A percentile compares a stretch with the other conserved stretches of the same genome.
Conservation (phyloP, 176 grass and related monocot species). For the Musa acuminata region DNA sequence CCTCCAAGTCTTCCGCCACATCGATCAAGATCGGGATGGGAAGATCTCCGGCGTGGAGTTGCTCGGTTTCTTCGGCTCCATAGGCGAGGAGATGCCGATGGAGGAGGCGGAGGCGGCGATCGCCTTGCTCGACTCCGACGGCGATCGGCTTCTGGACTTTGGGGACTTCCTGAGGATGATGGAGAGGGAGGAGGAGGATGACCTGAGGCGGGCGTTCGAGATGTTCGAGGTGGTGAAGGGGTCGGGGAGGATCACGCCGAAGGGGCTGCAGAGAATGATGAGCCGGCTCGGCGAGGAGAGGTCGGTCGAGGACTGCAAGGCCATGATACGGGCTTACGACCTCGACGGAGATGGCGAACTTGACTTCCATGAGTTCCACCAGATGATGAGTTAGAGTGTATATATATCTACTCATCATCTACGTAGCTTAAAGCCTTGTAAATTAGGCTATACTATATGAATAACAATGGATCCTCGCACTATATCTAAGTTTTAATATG, state of each 20-base stretch:
- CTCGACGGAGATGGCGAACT: constrained; percentile 83
- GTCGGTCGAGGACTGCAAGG: constrained; percentile 56
- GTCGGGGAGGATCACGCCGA: constrained; percentile 64
- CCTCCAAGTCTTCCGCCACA: constrained; percentile 66
- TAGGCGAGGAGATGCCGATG: constrained; percentile 55
- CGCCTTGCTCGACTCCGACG: constrained; percentile 23
- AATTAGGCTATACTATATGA: too few species aligned
- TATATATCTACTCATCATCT: too few species aligned
- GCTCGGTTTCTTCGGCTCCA: constrained; percentile 51
- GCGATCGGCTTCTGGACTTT: constrained; percentile 45
- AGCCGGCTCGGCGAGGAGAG: constrained; percentile 70
- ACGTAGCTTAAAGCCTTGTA: too few species aligned
- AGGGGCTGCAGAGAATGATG: constrained; percentile 62
- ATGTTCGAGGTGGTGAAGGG: constrained; percentile 85
- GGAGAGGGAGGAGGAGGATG: constrained; percentile 58
- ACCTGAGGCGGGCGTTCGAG: constrained; percentile 66
- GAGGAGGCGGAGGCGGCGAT: constrained; percentile 23
- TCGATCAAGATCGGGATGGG: constrained; percentile 71
- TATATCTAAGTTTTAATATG: too few species aligned
- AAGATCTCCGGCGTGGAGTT: constrained; percentile 70
- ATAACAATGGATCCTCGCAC: too few species aligned
- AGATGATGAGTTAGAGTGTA: constrained; percentile 65
- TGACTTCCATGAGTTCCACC: constrained; percentile 81
- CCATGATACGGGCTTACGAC: constrained; percentile 88
- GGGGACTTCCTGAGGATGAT: constrained; percentile 66